A percentile compares a stretch with the other conserved stretches of the same genome.
Evolutionary conservation across 2,329 filamentous ascomycete species (phyloP).

Genomic region (Pestalotiopsis sp.): DNA sequence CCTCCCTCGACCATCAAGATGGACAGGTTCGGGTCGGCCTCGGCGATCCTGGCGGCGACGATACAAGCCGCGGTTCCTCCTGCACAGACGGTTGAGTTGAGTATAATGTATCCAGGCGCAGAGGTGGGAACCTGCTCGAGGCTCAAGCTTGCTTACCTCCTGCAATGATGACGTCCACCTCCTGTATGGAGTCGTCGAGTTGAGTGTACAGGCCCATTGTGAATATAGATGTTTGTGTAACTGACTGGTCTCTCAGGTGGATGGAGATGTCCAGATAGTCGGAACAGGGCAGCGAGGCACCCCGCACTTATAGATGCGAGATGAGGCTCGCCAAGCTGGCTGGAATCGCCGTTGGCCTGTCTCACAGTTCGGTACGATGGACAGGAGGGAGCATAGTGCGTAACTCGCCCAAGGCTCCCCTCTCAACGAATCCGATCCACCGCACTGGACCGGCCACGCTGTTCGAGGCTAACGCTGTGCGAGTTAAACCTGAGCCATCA

Average conservation of each 20-base stretch:
- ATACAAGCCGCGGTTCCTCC: conserved; percentile 50
- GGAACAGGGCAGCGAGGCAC: neutral
- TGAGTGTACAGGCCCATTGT: conserved; percentile 9
- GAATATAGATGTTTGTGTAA: neutral
- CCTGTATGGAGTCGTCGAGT: conserved; percentile 6
- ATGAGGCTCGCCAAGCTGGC: neutral
- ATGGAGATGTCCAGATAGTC: neutral
- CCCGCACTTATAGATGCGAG: neutral
- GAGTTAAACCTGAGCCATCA: neutral
- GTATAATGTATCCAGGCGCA: neutral
- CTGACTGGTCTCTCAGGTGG: neutral
- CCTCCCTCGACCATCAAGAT: conserved; percentile 57
- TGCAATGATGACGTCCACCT: conserved; percentile 19
- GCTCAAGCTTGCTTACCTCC: conserved; percentile 14
- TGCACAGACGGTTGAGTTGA: neutral
- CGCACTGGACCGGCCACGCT: neutral
- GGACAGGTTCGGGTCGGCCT: conserved; percentile 44
- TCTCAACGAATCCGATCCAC: neutral
- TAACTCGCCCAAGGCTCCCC: neutral
- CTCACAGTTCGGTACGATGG: neutral
- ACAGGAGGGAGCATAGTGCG: neutral
- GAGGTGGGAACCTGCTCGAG: neutral
- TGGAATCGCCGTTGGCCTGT: neutral
- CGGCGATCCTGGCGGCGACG: conserved; percentile 51
- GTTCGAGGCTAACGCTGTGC: neutral